A percentile compares a stretch with the other conserved stretches of the same genome.
These are phyloP conservation scores for Epichloe typhina DNA, from an alignment of 2,329 filamentous ascomycete species.

Conservation along the genomic window DNA sequence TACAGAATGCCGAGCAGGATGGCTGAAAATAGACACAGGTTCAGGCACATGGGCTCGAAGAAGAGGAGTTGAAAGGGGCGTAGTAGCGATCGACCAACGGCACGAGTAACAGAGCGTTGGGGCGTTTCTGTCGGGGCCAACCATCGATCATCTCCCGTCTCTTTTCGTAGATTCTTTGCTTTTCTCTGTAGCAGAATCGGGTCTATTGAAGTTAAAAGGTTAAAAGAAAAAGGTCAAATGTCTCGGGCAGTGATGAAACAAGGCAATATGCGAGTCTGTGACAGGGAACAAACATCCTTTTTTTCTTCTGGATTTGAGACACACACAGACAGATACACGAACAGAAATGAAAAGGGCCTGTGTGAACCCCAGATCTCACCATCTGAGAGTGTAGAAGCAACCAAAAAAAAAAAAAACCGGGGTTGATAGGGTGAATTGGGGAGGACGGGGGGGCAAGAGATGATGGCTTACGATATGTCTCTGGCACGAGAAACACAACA, in stretches of 20 bases:
- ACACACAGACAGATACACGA: not conserved
- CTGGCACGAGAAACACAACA: conserved; percentile 64
- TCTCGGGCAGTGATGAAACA: not conserved
- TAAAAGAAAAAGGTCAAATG: not conserved
- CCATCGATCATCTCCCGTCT: conserved; percentile 68
- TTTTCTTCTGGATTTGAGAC: not conserved
- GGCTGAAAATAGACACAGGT: conserved; percentile 70
- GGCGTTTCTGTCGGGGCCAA: conserved; percentile 64
- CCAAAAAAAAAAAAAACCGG: not conserved
- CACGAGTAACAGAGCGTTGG: conserved; percentile 50
- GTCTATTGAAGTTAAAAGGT: conserved; percentile 22
- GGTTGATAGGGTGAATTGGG: not conserved
- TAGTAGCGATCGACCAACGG: conserved; percentile 44
- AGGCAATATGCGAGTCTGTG: not conserved
- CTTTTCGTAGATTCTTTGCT: conserved; percentile 53
- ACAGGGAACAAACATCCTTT: not conserved
- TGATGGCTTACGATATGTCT: conserved; percentile 56
- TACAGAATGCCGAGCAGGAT: conserved; percentile 81
- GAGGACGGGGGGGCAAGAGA: too few relatives aligned
- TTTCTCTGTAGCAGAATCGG: conserved; percentile 62
- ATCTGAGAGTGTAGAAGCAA: not conserved
- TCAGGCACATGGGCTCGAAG: conserved; percentile 75
- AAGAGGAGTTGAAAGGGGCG: conserved; percentile 69
- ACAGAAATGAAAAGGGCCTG: not conserved
- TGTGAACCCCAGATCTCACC: not conserved